Conservation (phyloP, 176 grass and related monocot genomes). For the Triticum dicoccoides region DNA sequence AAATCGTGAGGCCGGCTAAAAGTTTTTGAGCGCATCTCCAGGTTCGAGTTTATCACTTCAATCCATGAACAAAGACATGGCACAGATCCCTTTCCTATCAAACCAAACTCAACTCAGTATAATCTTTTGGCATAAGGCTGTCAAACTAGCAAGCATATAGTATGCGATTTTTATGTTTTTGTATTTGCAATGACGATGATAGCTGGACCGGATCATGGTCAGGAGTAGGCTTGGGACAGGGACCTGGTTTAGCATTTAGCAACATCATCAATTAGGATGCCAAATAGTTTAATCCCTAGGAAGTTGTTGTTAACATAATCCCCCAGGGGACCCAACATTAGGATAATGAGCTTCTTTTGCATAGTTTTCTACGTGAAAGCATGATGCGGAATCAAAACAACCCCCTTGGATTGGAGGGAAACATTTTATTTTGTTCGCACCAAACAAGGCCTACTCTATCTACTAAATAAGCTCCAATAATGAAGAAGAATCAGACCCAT, state of each 20-base stretch:
- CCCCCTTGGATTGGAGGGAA: not conserved
- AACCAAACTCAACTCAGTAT: slow-evolving; percentile 15
- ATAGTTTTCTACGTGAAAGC: slow-evolving; percentile 41
- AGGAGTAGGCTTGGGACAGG: slow-evolving; percentile 35
- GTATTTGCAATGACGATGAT: slow-evolving; percentile 3
- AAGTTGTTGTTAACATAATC: not conserved
- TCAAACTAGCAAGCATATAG: not conserved
- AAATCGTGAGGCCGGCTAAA: slow-evolving; percentile 29
- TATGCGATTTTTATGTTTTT: not conserved
- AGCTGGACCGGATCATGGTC: slow-evolving; percentile 34
- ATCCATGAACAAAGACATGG: slow-evolving; percentile 34
- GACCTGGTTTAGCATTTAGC: slow-evolving; percentile 35
- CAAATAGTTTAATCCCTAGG: slow-evolving; percentile 38
- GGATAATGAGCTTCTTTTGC: slow-evolving; percentile 34
- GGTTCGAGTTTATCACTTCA: not conserved
- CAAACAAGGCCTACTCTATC: not conserved
- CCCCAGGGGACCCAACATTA: not conserved
- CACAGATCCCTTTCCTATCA: slow-evolving; percentile 45
- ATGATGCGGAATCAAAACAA: slow-evolving; percentile 40
- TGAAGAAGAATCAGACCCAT: not conserved
- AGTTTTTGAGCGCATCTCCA: slow-evolving; percentile 31
- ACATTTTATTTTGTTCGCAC: slow-evolving; percentile 10
- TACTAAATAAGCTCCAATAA: not conserved
- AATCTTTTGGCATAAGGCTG: slow-evolving; percentile 28
- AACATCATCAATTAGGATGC: not conserved